phyloP scores from a whole-genome alignment of 768 basidiomycete species.

The Cubamyces sp. region DNA sequence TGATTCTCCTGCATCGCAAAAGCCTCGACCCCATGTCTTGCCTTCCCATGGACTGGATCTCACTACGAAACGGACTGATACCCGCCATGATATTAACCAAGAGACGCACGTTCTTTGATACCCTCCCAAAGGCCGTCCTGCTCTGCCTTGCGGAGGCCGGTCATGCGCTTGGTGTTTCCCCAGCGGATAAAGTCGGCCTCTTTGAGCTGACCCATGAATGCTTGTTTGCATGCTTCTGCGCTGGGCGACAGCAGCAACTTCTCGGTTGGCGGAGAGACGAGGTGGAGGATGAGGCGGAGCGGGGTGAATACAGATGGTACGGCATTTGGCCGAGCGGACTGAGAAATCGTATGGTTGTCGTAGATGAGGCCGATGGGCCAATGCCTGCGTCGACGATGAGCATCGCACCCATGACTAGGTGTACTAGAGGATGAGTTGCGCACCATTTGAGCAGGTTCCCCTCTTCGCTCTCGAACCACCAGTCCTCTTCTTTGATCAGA shows the following conservation, averaged over 20 bases:
- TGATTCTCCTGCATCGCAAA: too few relatives aligned
- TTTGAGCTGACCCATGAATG: slow-evolving; percentile 94
- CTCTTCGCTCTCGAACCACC: slow-evolving; percentile 97
- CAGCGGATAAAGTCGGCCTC: slow-evolving; percentile 97
- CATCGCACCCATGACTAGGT: not conserved
- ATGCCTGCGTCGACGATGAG: slow-evolving; percentile 63
- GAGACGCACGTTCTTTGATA: slow-evolving; percentile 85
- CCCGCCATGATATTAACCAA: too few relatives aligned
- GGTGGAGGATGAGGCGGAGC: slow-evolving; percentile 81
- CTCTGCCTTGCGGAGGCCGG: slow-evolving; percentile 85
- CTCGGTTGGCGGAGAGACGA: slow-evolving; percentile 85
- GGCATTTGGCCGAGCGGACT: slow-evolving; percentile 50
- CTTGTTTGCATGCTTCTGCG: slow-evolving; percentile 86
- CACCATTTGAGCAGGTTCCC: slow-evolving; percentile 88
- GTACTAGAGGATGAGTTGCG: slow-evolving; percentile 32
- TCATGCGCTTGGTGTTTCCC: slow-evolving; percentile 95
- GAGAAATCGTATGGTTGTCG: slow-evolving; percentile 76
- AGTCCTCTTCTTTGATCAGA: slow-evolving; percentile 81
- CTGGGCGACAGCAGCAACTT: slow-evolving; percentile 82
- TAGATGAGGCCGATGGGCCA: slow-evolving; percentile 97
- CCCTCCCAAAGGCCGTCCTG: slow-evolving; percentile 98
- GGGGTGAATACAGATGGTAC: slow-evolving; percentile 53
- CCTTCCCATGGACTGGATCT: too few relatives aligned
- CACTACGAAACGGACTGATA: too few relatives aligned
- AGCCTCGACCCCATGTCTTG: too few relatives aligned